Base-by-base conservation (phyloP, 768 basidiomycete genomes). In the Bullera alba region DNA sequence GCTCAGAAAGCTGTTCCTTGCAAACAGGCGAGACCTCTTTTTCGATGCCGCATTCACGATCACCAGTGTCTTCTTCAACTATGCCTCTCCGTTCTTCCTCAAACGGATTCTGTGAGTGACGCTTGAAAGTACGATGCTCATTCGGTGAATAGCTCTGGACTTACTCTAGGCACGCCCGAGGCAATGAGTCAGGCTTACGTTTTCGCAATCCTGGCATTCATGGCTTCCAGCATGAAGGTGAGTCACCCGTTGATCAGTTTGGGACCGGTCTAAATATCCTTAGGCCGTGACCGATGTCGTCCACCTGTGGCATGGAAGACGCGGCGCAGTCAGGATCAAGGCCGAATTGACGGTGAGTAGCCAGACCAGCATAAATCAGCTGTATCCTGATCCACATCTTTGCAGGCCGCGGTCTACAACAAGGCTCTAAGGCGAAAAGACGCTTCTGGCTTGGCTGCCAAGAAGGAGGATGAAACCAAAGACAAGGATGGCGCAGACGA, bases 351-450 rank as follows among this genome's bases (percentile, higher is more conserved):
- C 43, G 5, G 60, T 60, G 26, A n/a, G 55, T 53, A 16, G n/a
- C n/a, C n/a, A n/a, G n/a, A n/a, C n/a, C 12, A 4, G n/a, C 30
- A 7, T 23, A 19, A 23, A n/a, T 30, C 8, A 4, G 27, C n/a
- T 16, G 4, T 23, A 39, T 34, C 37, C 22, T 5, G 17, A 21
- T 50, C 15, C 27, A 43, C 41, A 42, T 34, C 15, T 12, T 10
- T 2, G 7, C 25, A 60, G 57, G 58, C 58, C 23, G 61, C 63
- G 2, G 86, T 93, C 46, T 93, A 91, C 63, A 85, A 89, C 69
- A 95, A 95, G 68, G 73, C 88, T 0, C 73, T 93, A 29, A 85
- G 84, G 69, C 76, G 90, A 26, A 84, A 81, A 63, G 89, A 92
- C 65, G 86, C 82, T 52, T 86, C 86, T 0, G 90, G 89, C 0